These are phyloP conservation scores for Strobilomyces echinocephalus DNA, from an alignment of 768 basidiomycete genomes.

Conservation along the genomic window DNA sequence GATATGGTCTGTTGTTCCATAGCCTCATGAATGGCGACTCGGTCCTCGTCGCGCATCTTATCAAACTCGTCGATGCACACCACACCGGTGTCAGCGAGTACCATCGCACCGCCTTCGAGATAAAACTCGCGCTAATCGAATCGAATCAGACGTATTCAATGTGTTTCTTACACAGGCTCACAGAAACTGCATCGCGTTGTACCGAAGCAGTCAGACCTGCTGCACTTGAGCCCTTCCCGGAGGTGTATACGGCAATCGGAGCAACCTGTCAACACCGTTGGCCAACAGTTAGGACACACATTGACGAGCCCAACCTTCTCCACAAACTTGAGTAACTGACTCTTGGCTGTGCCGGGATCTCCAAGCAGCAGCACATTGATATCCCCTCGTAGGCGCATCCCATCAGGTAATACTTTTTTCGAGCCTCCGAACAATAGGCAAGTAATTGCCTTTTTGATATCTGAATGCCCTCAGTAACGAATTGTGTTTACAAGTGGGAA, in stretches of 20 bases:
- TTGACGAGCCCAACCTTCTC: constrained; percentile 61
- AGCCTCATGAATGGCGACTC: constrained; percentile 98
- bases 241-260: constrained; percentile 97
- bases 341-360: constrained; percentile 98
- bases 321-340: constrained; percentile 96
- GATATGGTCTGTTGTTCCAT: constrained; percentile 99
- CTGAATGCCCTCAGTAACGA: constrained; percentile 38
- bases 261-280: constrained; percentile 58
- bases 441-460: constrained; percentile 96
- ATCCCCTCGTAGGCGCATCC: constrained; percentile 94
- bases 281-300: neutral
- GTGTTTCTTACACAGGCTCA: constrained; percentile 35
- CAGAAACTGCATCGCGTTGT: constrained; percentile 87
- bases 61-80: constrained; percentile 99
- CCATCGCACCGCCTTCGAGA: constrained; percentile 99
- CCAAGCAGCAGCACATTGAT: constrained; percentile 96
- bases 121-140: constrained; percentile 86
- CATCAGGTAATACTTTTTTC: constrained; percentile 94
- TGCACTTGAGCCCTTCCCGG: constrained; percentile 96
- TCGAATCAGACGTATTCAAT: constrained; percentile 1
- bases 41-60: constrained; percentile 99
- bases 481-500: neutral
- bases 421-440: constrained; percentile 97
- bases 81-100: constrained; percentile 95
- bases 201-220: constrained; percentile 98